phyloP scores from a whole-genome alignment of 1,284 basidiomycete species.

The Pholiota adiposa region DNA sequence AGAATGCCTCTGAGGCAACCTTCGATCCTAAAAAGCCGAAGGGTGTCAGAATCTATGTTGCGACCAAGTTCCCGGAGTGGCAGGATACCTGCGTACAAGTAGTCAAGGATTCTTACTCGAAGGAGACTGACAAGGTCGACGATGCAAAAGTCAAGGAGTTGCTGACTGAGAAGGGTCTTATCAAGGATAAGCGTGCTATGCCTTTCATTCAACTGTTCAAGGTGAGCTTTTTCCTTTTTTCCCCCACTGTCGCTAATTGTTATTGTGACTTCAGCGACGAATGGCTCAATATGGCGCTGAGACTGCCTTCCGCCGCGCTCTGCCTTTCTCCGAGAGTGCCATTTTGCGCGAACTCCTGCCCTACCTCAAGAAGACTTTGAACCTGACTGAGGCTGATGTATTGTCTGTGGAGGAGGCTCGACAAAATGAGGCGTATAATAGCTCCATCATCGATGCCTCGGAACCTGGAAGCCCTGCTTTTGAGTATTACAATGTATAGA shows the following conservation, averaged over 20 bases:
- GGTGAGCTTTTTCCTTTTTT: conserved; percentile 46
- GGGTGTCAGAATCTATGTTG: conserved; percentile 87
- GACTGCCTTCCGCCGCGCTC: conserved; percentile 84
- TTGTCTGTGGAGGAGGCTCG: conserved; percentile 74
- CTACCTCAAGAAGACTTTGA: conserved; percentile 87
- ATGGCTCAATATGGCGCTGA: conserved; percentile 80
- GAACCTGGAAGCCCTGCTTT: conserved; percentile 90
- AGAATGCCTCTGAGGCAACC: conserved; percentile 38
- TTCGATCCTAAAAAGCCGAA: conserved; percentile 88
- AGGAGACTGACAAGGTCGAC: conserved; percentile 71
- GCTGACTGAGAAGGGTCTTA: conserved; percentile 77
- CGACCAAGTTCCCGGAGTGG: conserved; percentile 93
- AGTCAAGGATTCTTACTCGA: conserved; percentile 74
- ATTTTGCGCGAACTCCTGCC: conserved; percentile 76
- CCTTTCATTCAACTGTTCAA: conserved; percentile 94
- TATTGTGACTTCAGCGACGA: conserved; percentile 63
- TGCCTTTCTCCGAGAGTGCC: conserved; percentile 88
- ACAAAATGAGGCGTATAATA: conserved; percentile 63
- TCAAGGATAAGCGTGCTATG: conserved; percentile 97
- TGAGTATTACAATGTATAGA: conserved; percentile 75
- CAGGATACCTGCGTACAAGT: conserved; percentile 84
- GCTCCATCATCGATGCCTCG: conserved; percentile 77
- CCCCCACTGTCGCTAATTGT: not conserved
- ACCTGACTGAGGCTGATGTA: conserved; percentile 74
- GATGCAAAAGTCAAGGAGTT: conserved; percentile 80